Percentiles rank a stretch among this genome's conserved stretches.
phyloP scores from a whole-genome alignment of 192 early-diverging fungal genomes.

The Cladochytrium replicatum region DNA sequence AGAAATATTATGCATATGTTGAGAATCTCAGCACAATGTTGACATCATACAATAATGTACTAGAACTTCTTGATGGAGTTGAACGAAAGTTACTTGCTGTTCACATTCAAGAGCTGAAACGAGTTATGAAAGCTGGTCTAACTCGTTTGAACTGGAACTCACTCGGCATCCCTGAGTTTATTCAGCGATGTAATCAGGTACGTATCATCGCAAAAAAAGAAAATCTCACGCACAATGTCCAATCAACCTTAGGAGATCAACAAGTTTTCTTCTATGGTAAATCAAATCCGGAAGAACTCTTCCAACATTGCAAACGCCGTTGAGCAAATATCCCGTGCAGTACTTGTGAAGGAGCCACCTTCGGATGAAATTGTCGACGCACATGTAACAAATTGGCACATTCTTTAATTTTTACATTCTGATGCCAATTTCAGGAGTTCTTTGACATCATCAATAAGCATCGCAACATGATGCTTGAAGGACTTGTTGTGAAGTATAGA shows the following conservation, averaged over 20 bases:
- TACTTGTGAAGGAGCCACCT: slow-evolving; percentile 40
- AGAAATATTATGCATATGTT: slow-evolving; percentile 47
- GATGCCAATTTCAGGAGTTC: slow-evolving; percentile 33
- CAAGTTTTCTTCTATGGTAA: slow-evolving; percentile 51
- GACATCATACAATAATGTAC: slow-evolving; percentile 30
- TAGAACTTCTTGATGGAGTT: slow-evolving; percentile 41
- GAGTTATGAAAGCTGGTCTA: slow-evolving; percentile 54
- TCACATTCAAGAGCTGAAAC: slow-evolving; percentile 46
- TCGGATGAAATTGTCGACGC: slow-evolving; percentile 42
- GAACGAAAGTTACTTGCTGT: slow-evolving; percentile 39
- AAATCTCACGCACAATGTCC: slow-evolving; percentile 3
- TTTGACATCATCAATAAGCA: slow-evolving; percentile 51
- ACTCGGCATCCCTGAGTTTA: slow-evolving; percentile 51
- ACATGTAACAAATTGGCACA: slow-evolving; percentile 26
- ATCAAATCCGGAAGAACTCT: slow-evolving; percentile 50
- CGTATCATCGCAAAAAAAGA: background rate
- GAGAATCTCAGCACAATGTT: slow-evolving; percentile 49
- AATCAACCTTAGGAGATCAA: slow-evolving; percentile 58
- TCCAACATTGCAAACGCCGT: slow-evolving; percentile 45
- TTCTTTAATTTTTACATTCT: background rate
- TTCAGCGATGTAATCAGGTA: slow-evolving; percentile 42
- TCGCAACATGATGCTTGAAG: slow-evolving; percentile 30
- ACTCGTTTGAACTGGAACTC: slow-evolving; percentile 56
- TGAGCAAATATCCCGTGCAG: slow-evolving; percentile 35
- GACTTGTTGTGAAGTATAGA: slow-evolving; percentile 40